Evolutionary conservation across 2,329 filamentous ascomycete genomes (phyloP), one percentile per base, ranked within the genome.

Genomic region (Pestalotiopsis sp.): DNA sequence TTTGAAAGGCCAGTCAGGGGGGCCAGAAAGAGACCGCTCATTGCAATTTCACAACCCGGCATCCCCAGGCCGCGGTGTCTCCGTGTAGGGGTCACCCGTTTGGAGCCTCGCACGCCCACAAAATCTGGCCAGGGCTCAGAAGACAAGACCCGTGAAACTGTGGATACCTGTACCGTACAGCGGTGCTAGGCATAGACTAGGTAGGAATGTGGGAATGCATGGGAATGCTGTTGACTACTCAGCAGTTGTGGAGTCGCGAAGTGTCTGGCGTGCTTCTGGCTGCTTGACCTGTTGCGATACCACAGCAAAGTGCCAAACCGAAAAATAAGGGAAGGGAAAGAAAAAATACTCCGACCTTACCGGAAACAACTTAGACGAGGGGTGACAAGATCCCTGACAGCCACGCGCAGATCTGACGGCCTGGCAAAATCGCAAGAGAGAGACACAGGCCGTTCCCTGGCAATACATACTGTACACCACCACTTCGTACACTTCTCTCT

Each of bases 351-450:
- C 31, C 45, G 64, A 52, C 64, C 64, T 58, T 65, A 70, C 74
- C 72, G 68, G 72, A 78, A 77, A 70, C 72, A 72, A 73, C 65
- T 71, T 75, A 74, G 74, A 66, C 67, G 70, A 71, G 71, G 45
- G 45, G 74, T 72, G 71, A 71, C 70, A 70, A 72, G 71, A 80
- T 80, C 77, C 79, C 76, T 80, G 77, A 75, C 72, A 76, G 79
- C 78, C 79, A 81, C 78, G 79, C 79, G 78, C 77, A 76, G 78
- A 81, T 80, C 79, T 75, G 61, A 65, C 68, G 45, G 64, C 59
- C 63, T 45, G 41, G 64, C 41, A 58, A 58, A 59, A 66, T 66
- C 67, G 14, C n/a, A 57, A 52, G 25, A 52, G 41, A 52, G 41
- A 52, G n/a, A 38, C 17, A 55, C 17, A 55, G 49, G 49, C 49